A percentile compares a stretch with the other conserved stretches of the same genome.
These are phyloP conservation scores for Exophiala phaeomuriformis DNA, from an alignment of 2,329 filamentous ascomycete species.

Conservation along the genomic window DNA sequence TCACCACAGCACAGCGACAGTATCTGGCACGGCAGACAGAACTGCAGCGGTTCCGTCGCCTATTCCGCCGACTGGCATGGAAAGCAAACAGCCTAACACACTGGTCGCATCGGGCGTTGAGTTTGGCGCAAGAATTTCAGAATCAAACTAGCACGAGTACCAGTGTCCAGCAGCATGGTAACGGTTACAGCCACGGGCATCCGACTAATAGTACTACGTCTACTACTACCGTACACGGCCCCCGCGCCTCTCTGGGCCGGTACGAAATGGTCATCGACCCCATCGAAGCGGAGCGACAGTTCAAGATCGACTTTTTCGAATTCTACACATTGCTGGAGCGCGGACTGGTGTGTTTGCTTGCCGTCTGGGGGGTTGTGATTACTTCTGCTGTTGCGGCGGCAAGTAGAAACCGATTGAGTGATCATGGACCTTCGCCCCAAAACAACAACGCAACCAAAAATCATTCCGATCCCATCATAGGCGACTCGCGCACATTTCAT, in stretches of 20 bases:
- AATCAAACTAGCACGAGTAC: neutral
- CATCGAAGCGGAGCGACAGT: slow-evolving; percentile 54
- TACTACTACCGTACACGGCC: neutral
- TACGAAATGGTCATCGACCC: slow-evolving; percentile 21
- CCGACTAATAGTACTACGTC: too few relatives aligned
- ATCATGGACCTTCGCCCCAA: too few relatives aligned
- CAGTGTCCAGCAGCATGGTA: neutral
- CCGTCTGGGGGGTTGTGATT: slow-evolving; percentile 54
- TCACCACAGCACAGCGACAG: slow-evolving; percentile 12
- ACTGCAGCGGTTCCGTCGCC: slow-evolving; percentile 18
- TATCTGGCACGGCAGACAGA: slow-evolving; percentile 13
- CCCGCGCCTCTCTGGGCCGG: slow-evolving; percentile 9
- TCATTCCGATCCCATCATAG: slow-evolving; percentile 18
- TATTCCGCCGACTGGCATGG: slow-evolving; percentile 21
- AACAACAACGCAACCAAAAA: neutral
- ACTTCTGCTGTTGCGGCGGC: slow-evolving; percentile 27
- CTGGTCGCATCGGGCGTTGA: slow-evolving; percentile 22
- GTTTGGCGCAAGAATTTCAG: slow-evolving; percentile 17
- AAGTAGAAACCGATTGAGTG: too few relatives aligned
- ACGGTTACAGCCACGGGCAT: neutral
- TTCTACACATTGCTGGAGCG: slow-evolving; percentile 68
- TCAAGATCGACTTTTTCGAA: slow-evolving; percentile 72
- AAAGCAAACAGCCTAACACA: slow-evolving; percentile 22
- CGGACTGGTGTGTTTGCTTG: slow-evolving; percentile 60
- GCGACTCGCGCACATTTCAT: slow-evolving; percentile 24